A percentile compares a stretch with the other conserved stretches of the same genome.
Evolutionary conservation across 169 alveolate species (phyloP).

Genomic region (Cyclospora cayetanensis): DNA sequence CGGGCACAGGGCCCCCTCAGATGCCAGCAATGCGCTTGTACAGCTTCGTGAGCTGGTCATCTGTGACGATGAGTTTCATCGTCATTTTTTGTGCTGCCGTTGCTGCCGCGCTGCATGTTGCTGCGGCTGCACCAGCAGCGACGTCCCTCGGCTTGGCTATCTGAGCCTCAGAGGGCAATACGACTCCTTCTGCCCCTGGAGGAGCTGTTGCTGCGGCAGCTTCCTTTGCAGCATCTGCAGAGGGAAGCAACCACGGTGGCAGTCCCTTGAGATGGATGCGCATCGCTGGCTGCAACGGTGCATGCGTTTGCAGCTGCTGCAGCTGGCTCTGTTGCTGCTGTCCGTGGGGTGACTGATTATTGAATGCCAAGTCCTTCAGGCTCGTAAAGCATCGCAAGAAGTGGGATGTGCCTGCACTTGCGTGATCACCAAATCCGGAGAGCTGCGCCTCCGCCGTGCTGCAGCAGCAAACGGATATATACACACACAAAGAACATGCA

Average conservation of each 20-base stretch:
- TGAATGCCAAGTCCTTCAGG: neutral
- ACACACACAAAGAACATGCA: neutral
- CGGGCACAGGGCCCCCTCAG: no score
- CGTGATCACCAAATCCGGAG: conserved; percentile 42
- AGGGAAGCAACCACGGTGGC: neutral
- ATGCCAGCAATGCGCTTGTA: conserved; percentile 7
- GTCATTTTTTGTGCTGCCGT: neutral
- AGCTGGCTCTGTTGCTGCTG: neutral
- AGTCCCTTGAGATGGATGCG: neutral
- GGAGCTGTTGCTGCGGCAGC: neutral
- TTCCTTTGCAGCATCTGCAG: neutral
- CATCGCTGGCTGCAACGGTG: neutral
- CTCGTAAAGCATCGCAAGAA: neutral
- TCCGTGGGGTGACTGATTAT: no score
- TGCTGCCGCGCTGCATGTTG: neutral
- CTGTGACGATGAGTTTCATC: conserved; percentile 21
- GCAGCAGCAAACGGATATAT: neutral
- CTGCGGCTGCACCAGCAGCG: neutral
- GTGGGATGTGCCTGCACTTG: neutral
- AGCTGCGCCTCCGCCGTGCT: neutral
- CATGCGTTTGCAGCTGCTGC: neutral
- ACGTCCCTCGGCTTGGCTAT: neutral
- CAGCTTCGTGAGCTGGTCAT: conserved; percentile 12
- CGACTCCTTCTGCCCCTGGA: neutral
- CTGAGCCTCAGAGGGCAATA: neutral